phyloP scores from a whole-genome alignment of 306 rosid genomes.

The Gastrolobium villosum region DNA sequence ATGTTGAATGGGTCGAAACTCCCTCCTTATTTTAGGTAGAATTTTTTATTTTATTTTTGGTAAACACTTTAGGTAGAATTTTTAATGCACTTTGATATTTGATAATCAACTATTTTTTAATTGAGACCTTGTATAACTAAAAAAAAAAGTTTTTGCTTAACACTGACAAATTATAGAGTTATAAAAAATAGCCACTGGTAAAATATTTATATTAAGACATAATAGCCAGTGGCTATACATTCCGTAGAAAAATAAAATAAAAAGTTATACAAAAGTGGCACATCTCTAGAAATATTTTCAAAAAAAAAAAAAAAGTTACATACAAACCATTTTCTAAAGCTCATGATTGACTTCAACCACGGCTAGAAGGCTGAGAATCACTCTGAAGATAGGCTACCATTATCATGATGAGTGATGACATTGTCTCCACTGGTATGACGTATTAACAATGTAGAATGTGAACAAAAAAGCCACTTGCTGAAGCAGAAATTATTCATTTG shows the following conservation, averaged over 20 bases:
- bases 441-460: not conserved
- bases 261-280: not conserved
- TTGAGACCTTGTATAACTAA: not conserved
- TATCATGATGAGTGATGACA: constrained; percentile 10
- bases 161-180: not conserved
- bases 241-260: not conserved
- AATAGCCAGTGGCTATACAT: not conserved
- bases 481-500: constrained; percentile 30
- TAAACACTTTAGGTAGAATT: not conserved
- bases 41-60: no score
- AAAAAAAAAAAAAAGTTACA: constrained; percentile 2
- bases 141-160: not conserved
- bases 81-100: not conserved
- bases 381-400: constrained; percentile 11
- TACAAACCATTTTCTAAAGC: constrained; percentile 25
- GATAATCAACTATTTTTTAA: not conserved
- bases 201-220: no score
- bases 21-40: no score
- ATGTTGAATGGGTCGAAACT: no score
- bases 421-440: not conserved
- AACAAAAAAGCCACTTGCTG: constrained; percentile 43
- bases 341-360: constrained; percentile 35
- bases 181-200: no score
- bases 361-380: constrained; percentile 14
- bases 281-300: not conserved